Conservation (phyloP, 495 filamentous ascomycete genomes). For the Penicillium bialowiezense region DNA sequence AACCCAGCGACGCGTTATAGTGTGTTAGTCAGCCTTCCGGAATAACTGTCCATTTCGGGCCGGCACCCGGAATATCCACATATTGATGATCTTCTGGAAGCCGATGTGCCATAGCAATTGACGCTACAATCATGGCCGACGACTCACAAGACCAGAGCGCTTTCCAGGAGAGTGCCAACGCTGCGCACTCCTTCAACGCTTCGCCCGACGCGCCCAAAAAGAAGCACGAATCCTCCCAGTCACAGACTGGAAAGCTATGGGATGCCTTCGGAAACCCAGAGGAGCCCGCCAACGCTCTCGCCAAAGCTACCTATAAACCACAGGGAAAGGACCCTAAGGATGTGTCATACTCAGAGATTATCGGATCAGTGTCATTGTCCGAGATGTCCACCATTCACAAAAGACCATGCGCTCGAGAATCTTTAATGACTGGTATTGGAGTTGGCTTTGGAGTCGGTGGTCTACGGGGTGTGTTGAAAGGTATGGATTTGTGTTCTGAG, state of each 20-base stretch:
- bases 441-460: slow-evolving; percentile 72
- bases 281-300: slow-evolving; percentile 47
- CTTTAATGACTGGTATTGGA: slow-evolving; percentile 77
- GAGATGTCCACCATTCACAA: slow-evolving; percentile 75
- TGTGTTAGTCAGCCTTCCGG: slow-evolving; percentile 21
- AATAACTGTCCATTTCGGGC: slow-evolving; percentile 27
- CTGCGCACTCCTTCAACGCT: slow-evolving; percentile 19
- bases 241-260: slow-evolving; percentile 51
- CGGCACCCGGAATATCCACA: slow-evolving; percentile 17
- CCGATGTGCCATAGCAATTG: background rate
- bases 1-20: slow-evolving; percentile 28
- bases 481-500: slow-evolving; percentile 43
- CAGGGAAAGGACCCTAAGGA: slow-evolving; percentile 45
- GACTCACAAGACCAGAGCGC: slow-evolving; percentile 44
- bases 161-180: slow-evolving; percentile 8
- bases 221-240: slow-evolving; percentile 42
- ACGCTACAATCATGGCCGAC: slow-evolving; percentile 48
- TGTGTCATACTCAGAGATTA: slow-evolving; percentile 57
- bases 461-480: slow-evolving; percentile 67
- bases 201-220: slow-evolving; percentile 28
- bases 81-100: slow-evolving; percentile 7
- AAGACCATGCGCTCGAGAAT: slow-evolving; percentile 78
- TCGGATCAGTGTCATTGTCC: slow-evolving; percentile 61
- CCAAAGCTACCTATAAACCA: slow-evolving; percentile 42
- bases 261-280: slow-evolving; percentile 51